Evolutionary conservation across 2,329 filamentous ascomycete genomes (phyloP).

Genomic region (Xylaria sp.): DNA sequence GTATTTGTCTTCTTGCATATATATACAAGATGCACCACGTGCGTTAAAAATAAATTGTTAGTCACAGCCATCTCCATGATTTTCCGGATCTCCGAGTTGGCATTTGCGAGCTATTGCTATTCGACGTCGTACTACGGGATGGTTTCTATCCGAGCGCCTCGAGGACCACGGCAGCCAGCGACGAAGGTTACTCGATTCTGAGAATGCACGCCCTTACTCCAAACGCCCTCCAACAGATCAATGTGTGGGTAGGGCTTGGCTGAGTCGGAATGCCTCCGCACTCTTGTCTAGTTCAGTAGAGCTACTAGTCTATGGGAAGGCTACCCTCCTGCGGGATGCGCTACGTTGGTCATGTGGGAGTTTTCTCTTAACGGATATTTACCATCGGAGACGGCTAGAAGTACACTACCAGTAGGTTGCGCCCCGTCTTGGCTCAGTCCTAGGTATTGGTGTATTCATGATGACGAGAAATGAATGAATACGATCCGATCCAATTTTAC

Average conservation of each 20-base stretch:
- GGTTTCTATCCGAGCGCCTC: neutral
- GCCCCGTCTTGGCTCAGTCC: neutral
- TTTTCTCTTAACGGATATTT: conserved; percentile 5
- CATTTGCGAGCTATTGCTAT: conserved; percentile 3
- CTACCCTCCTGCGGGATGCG: neutral
- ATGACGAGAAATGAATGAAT: conserved; percentile 12
- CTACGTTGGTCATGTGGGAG: conserved; percentile 5
- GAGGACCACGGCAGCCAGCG: neutral
- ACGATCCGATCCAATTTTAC: conserved; percentile 13
- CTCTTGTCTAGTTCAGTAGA: neutral
- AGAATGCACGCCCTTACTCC: neutral
- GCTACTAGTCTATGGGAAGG: neutral
- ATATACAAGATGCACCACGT: neutral
- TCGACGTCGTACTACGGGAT: neutral
- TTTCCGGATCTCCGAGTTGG: neutral
- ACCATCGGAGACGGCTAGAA: neutral
- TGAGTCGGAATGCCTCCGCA: neutral
- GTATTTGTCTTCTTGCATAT: neutral
- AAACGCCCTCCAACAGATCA: neutral
- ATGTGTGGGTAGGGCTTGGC: neutral
- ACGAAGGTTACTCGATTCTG: neutral
- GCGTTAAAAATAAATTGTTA: conserved; percentile 12
- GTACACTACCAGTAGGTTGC: neutral
- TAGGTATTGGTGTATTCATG: neutral
- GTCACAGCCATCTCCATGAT: conserved; percentile 15